Base-by-base conservation (phyloP, 2,329 filamentous ascomycete species). In the Lomentospora prolificans region DNA sequence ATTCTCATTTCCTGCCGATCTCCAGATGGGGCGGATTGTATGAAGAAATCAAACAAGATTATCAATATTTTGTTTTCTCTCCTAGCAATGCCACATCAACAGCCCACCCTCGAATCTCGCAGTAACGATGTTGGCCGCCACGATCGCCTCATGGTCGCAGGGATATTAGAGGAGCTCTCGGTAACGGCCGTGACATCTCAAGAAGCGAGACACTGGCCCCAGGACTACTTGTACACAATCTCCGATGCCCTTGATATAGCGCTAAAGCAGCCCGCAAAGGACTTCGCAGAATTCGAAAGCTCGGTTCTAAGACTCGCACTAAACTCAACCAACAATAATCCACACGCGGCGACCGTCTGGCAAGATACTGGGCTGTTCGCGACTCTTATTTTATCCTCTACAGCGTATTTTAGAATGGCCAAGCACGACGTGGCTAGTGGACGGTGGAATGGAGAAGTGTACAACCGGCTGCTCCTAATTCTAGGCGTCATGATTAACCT, bases 401-500 rank as follows among this genome's bases (percentile, higher is more conserved):
- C 82, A 4, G 67, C 68, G 3, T 75, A 76, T 2, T 81, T 85
- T 58, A 64, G 67, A 4, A 65, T 69, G 17, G 71, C 82, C 6
- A 69, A 78, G 36, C 66, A 70, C 2, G 75, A 75, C 5, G 69
- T 81, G 57, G 70, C 71, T 4, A 74, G 72, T 50, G 75, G 75
- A 27, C 70, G 73, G n/a, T 74, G 81, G 55, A 67, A 75, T 9
- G 69, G 72, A 2, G 72, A 74, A 22, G 70, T 76, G 1, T 72
- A 91, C 55, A 86, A 95, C 61, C 79, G 82, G 51, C 76, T 96
- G 12, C 80, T 96, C 51, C 76, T 96, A 44, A 80, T 88, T 54
- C 74, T 96, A 39, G 91, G 90, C 0, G 82, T 89, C 22, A 80
- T 92, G 69, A 95, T 95, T 68, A 96, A 96, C 64, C 80, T 96